phyloP scores from a whole-genome alignment of 202 grass and related monocot genomes.

The Panicum virgatum region DNA sequence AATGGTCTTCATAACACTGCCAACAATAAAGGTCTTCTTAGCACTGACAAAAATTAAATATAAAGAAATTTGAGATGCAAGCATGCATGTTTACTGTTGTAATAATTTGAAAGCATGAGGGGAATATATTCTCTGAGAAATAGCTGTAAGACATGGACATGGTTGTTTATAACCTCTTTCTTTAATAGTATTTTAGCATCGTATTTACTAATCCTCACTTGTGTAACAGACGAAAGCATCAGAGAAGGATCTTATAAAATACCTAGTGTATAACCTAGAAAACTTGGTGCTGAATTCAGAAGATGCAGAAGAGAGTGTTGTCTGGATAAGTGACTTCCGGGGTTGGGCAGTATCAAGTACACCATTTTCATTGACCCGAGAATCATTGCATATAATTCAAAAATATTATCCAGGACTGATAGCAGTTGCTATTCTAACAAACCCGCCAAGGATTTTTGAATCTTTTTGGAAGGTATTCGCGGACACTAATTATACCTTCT shows the following conservation, averaged over 20 bases:
- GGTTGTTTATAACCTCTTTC: neutral
- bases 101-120: neutral
- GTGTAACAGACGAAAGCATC: slow-evolving; percentile 27
- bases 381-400: slow-evolving; percentile 54
- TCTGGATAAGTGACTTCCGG: slow-evolving; percentile 46
- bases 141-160: neutral
- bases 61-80: too few relatives aligned
- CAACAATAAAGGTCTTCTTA: neutral
- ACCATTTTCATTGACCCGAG: slow-evolving; percentile 21
- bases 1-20: neutral
- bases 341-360: slow-evolving; percentile 42
- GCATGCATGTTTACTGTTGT: too few relatives aligned
- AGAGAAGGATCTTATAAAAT: slow-evolving; percentile 41
- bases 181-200: neutral
- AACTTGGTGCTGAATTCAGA: neutral
- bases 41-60: too few relatives aligned
- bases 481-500: neutral
- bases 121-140: neutral
- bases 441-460: slow-evolving; percentile 56
- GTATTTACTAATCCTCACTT: neutral
- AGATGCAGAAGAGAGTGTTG: slow-evolving; percentile 31
- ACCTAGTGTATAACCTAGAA: slow-evolving; percentile 51
- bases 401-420: slow-evolving; percentile 59
- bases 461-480: slow-evolving; percentile 56
- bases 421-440: slow-evolving; percentile 36